Conservation (phyloP, 1,284 basidiomycete genomes). For the Ceratobasidium sp. region DNA sequence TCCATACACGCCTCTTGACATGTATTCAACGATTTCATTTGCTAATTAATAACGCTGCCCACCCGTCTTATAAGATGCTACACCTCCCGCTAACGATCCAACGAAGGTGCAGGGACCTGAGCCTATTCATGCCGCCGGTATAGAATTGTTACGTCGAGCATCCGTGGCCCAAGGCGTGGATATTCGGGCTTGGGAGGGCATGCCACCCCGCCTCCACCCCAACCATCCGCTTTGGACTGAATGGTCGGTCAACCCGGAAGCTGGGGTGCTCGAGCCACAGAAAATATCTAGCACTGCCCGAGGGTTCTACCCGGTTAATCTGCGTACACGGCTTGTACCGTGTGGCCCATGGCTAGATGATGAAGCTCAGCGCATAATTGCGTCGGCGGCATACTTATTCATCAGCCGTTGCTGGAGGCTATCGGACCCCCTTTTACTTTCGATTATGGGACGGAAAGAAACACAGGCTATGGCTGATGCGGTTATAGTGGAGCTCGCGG, state of each 20-base stretch:
- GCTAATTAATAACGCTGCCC: too few species aligned
- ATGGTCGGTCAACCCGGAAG: not conserved
- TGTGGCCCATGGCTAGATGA: not conserved
- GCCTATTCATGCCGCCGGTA: not conserved
- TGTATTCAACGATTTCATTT: too few species aligned
- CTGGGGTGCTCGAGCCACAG: too few species aligned
- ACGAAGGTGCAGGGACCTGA: not conserved
- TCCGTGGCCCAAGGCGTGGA: not conserved
- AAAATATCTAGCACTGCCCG: not conserved
- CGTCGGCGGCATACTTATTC: not conserved
- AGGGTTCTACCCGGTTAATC: not conserved
- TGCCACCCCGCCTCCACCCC: constrained; percentile 2
- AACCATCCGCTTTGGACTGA: constrained; percentile 9
- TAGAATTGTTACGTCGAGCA: not conserved
- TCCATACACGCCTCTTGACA: too few species aligned
- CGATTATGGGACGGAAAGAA: not conserved
- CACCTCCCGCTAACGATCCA: too few species aligned
- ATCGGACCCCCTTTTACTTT: not conserved
- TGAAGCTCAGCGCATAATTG: not conserved
- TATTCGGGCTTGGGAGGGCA: not conserved
- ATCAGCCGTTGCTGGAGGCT: not conserved
- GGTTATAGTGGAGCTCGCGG: not conserved
- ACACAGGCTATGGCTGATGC: not conserved
- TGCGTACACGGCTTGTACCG: not conserved
- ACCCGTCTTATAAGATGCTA: too few species aligned